Conservation (phyloP, 768 basidiomycete genomes). For the Boletus subcaerulescens region DNA sequence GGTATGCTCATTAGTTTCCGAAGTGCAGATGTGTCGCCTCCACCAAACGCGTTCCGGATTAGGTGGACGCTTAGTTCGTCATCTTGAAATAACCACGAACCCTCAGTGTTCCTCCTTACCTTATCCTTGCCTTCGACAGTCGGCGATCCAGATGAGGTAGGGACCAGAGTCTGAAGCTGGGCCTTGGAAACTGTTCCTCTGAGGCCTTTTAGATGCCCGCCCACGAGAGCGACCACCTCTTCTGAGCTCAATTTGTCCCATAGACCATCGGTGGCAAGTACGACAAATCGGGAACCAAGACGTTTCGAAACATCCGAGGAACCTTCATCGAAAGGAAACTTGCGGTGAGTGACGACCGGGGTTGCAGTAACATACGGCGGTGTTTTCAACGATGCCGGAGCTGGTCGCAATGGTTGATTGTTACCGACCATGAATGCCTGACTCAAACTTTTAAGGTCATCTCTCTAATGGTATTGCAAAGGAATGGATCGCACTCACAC, state of each 20-base stretch:
- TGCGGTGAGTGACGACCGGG: constrained; percentile 79
- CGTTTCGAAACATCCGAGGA: constrained; percentile 20
- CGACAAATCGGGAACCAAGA: constrained; percentile 60
- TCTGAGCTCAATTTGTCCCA: constrained; percentile 78
- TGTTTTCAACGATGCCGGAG: constrained; percentile 68
- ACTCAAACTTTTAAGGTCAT: constrained; percentile 42
- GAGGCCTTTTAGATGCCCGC: constrained; percentile 71
- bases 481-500: constrained; percentile 43
- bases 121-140: constrained; percentile 66
- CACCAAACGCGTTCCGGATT: constrained; percentile 91
- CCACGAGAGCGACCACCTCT: constrained; percentile 85
- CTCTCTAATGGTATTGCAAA: not conserved
- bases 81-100: constrained; percentile 77
- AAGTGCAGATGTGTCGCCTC: constrained; percentile 60
- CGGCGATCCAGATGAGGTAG: constrained; percentile 47
- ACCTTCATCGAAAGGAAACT: constrained; percentile 49
- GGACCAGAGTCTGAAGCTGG: constrained; percentile 51
- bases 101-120: constrained; percentile 34
- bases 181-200: constrained; percentile 63
- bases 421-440: constrained; percentile 67
- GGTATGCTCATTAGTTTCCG: constrained; percentile 75
- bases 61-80: constrained; percentile 78
- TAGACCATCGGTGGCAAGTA: constrained; percentile 85
- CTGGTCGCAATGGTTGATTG: constrained; percentile 52
- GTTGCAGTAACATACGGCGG: constrained; percentile 90